Percentiles rank a stretch among this genome's conserved stretches.
phyloP scores from a whole-genome alignment of 345 rosid genomes.

The Eucalyptus regnans region DNA sequence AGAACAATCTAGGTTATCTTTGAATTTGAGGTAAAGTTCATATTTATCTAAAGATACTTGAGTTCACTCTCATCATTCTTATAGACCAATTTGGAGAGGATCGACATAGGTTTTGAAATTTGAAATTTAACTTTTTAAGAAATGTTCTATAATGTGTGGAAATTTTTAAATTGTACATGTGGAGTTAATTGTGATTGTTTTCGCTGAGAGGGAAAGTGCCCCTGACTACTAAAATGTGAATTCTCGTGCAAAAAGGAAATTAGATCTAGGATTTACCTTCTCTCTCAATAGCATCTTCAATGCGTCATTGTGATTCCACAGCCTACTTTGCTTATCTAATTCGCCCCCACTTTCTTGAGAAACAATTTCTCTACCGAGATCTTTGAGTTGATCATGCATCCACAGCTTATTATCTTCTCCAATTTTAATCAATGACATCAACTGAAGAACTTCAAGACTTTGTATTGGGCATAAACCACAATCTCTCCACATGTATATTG shows the following conservation, averaged over 20 bases:
- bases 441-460: not conserved
- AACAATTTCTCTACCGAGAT: not conserved
- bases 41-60: not conserved
- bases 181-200: not conserved
- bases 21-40: not conserved
- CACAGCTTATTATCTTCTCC: not conserved
- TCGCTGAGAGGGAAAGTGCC: not conserved
- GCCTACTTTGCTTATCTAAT: not conserved
- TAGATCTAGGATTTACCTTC: not conserved
- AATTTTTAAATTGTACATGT: accelerated
- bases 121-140: no score
- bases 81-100: not conserved
- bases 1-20: no score
- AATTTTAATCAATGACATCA: not conserved
- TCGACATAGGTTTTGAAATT: not conserved
- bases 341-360: not conserved
- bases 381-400: not conserved
- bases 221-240: not conserved
- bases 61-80: not conserved
- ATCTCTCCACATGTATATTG: not conserved
- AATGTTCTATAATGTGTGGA: not conserved
- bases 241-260: not conserved
- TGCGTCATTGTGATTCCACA: not conserved
- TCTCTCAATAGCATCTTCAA: not conserved
- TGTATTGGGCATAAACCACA: not conserved